Base-by-base conservation (phyloP, 495 filamentous ascomycete species). In the Chaetomium tenue region DNA sequence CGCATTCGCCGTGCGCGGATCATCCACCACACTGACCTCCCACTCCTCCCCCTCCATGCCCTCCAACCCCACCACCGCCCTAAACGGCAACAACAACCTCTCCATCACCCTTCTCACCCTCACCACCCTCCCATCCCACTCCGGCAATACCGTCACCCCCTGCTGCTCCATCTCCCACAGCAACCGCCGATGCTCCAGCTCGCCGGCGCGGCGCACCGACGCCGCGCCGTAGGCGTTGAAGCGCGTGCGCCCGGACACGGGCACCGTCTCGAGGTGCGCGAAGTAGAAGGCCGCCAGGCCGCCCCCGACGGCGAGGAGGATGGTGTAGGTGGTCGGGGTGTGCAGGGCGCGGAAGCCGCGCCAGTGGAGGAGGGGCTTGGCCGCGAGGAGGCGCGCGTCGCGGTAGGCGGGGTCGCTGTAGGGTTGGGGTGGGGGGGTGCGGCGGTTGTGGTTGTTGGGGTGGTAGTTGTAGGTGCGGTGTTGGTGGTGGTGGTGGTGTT, bases 201-300 rank as follows among this genome's bases (percentile, higher is more conserved):
- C 70, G n/a, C 80, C 82, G 57, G 87, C 76, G 18, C 77, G 68
- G 26, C 79, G 74, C 66, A 93, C 88, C 1, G 70, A 73, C n/a
- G 76, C 68, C 23, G 82, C 74, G 39, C 82, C 83, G 44, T 92
- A 78, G 65, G 87, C 86, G 70, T 93, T 96, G 80, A 98, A 97
- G 46, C 93, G 86, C 57, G 83, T 83, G 22, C 93, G 87, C 4
- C 90, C 89, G 9, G 87, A 88, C 47, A 91, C 87, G 51, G 92
- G 91, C 16, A 96, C 92, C 11, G 81, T 84, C 67, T 98, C 91
- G 13, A 89, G 77, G 68, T 96, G 88, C 70, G 78, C 81, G 52
- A 89, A 75, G 75, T 93, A 93, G 71, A 93, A 86, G 28, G 74
- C 67, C 0, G 77, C 67, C 0, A 72, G 77, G 59, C 76, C 78